A percentile compares a stretch with the other conserved stretches of the same genome.
Conservation (phyloP, 2,329 filamentous ascomycete species). For the Botryotinia calthae region DNA sequence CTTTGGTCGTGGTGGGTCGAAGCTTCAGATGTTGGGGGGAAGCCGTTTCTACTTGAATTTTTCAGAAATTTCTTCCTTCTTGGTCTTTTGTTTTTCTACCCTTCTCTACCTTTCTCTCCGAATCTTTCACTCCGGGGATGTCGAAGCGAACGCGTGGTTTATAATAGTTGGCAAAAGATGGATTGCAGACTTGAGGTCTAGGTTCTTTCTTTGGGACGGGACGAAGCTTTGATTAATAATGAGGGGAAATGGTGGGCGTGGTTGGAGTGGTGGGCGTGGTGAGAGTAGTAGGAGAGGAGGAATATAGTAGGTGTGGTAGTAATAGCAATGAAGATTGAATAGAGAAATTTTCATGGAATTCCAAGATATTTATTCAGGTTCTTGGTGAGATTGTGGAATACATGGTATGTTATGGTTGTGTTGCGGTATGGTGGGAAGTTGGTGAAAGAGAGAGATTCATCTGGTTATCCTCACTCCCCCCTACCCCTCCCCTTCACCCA, state of each 20-base stretch:
- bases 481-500: background rate
- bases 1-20: background rate
- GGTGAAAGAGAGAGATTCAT: background rate
- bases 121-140: background rate
- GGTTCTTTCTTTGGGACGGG: background rate
- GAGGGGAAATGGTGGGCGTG: background rate
- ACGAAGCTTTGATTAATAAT: constrained; percentile 3
- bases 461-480: background rate
- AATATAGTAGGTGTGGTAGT: background rate
- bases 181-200: background rate
- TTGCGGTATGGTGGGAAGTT: background rate
- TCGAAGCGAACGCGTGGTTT: background rate
- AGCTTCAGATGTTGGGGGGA: background rate
- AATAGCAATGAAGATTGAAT: background rate
- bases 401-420: background rate
- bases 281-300: background rate
- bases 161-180: background rate
- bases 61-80: background rate
- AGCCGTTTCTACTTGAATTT: background rate
- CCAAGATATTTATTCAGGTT: background rate
- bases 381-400: background rate
- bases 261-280: no score
- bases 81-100: background rate
- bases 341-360: background rate
- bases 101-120: background rate